Conservation (phyloP, 2,329 filamentous ascomycete genomes). For the Colletotrichum sp. region DNA sequence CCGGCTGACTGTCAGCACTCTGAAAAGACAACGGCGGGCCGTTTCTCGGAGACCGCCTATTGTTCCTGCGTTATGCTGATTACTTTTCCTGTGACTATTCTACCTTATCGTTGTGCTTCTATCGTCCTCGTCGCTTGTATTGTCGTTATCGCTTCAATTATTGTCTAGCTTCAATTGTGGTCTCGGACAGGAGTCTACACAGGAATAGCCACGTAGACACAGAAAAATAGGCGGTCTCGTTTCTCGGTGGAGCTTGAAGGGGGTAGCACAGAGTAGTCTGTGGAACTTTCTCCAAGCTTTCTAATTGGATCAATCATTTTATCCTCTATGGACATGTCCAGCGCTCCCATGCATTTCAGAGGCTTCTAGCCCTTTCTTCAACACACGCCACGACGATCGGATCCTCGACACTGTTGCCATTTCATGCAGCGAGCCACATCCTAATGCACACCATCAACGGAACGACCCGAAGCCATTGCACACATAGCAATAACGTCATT, state of each 20-base stretch:
- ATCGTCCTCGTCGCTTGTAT: no score
- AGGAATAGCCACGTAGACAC: no score
- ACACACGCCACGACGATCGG: background rate
- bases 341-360: background rate
- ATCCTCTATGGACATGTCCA: background rate
- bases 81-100: no score
- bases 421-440: background rate
- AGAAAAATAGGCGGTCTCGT: no score
- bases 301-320: fast-evolving
- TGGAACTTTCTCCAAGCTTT: background rate
- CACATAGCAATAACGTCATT: fast-evolving
- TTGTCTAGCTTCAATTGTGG: no score
- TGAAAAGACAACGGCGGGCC: background rate
- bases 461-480: background rate
- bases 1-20: background rate
- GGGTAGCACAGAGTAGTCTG: background rate
- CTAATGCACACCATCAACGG: background rate
- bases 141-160: background rate
- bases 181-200: no score
- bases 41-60: background rate
- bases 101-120: no score
- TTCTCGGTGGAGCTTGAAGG: background rate
- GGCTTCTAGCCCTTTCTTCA: background rate
- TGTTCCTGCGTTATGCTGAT: no score
- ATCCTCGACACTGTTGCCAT: background rate